These are phyloP conservation scores for Kwoniella shandongensis DNA, from an alignment of 768 basidiomycete species.

Conservation along the genomic window DNA sequence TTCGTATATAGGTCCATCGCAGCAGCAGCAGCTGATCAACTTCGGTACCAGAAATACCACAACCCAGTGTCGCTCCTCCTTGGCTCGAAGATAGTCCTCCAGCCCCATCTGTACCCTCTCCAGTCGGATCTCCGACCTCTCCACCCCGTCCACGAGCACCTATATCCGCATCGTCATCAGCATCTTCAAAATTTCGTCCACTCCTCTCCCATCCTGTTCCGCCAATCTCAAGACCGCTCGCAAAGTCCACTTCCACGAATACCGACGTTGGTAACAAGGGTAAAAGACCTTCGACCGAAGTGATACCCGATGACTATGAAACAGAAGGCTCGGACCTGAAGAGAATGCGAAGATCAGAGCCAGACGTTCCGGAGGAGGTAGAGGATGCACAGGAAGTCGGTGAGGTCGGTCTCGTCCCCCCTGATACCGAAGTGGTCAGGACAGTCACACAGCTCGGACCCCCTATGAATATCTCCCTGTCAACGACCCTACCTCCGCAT, in stretches of 20 bases:
- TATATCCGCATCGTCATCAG: too few species aligned
- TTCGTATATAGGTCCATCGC: too few species aligned
- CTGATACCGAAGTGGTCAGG: neutral
- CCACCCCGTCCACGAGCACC: too few species aligned
- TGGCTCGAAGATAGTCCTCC: conserved; percentile 12
- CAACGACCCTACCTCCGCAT: neutral
- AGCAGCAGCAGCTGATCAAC: too few species aligned
- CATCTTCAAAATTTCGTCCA: neutral
- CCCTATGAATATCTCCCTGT: conserved; percentile 3
- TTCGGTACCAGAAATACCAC: neutral
- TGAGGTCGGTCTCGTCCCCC: neutral
- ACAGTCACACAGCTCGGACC: conserved; percentile 10
- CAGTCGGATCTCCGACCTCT: neutral
- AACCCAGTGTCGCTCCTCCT: conserved; percentile 1
- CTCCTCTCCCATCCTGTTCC: too few species aligned
- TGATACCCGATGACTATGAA: neutral
- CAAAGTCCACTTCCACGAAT: neutral
- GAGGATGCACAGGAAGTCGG: neutral
- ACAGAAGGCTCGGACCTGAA: neutral
- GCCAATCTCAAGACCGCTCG: neutral
- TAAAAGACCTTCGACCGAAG: neutral
- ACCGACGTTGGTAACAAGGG: neutral
- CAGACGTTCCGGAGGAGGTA: neutral
- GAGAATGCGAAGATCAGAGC: neutral
- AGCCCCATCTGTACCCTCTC: conserved; percentile 12